Evolutionary conservation across 2,329 filamentous ascomycete species (phyloP), one percentile per base, ranked within the genome.

Genomic region (Dactylellina leptospora): DNA sequence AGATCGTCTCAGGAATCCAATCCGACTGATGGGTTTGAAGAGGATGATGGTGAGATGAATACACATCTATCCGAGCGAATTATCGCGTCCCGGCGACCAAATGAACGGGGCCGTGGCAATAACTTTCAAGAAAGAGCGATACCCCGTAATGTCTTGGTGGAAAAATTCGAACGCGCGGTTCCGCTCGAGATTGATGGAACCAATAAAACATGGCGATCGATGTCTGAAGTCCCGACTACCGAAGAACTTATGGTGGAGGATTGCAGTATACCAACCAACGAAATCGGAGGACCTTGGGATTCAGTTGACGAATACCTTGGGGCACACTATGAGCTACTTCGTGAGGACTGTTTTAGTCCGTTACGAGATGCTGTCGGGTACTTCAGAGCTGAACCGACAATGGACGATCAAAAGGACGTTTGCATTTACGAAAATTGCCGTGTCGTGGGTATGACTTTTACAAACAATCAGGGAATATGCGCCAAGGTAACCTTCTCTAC

Each of bases 271-370:
- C 79, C 81, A 0, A 76, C 81, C 0, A 91, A 91, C 75, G 81
- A 81, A 4, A 81, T 87, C 18, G 74, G 84, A 0, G 82, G 82
- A 0, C 81, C 87, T 0, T 93, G 88, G 82, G 74, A 79, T 0
- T 86, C 82, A 3, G 88, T 85, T 47, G 83, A 86, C 0, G 82
- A 83, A 0, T 96, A 96, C 66, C 81, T 96, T 0, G 82, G 86
- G 28, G 84, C 86, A 0, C 90, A 96, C 53, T 96, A 95, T 77
- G 82, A 86, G 2, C 84, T 96, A 1, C 82, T 92, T 5, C 85
- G 92, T 1, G 90, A 92, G 76, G 92, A 96, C 77, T 85, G 87
- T 0, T 82, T 90, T 2, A 85, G 89, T 10, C 84, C 88, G 0
- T 82, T 96, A 0, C 85, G 92, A 4, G 84, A 86, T 73, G 87